Conservation (phyloP, 2,329 filamentous ascomycete species). For the Plenodomus lindquistii region DNA sequence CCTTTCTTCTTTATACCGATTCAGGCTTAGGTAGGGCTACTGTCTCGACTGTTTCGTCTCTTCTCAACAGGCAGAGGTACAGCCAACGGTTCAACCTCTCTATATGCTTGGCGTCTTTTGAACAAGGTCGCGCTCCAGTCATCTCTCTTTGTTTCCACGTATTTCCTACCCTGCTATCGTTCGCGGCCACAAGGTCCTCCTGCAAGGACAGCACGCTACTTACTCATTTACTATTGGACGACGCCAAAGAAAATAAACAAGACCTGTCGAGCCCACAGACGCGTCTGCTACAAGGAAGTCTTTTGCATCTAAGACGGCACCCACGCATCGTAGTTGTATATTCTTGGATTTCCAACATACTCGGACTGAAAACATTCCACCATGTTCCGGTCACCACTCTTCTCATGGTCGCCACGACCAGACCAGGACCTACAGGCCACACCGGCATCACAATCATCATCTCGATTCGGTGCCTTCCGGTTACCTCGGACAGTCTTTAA, state of each 20-base stretch:
- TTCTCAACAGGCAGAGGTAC: constrained; percentile 10
- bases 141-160: constrained; percentile 22
- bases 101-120: constrained; percentile 35
- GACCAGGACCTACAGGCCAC: constrained; percentile 31
- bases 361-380: constrained; percentile 14
- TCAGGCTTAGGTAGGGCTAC: background rate
- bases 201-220: constrained; percentile 28
- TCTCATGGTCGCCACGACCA: constrained; percentile 38
- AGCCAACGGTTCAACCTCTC: constrained; percentile 27
- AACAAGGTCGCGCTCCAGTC: constrained; percentile 40
- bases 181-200: constrained; percentile 22
- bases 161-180: constrained; percentile 13
- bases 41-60: constrained; percentile 16
- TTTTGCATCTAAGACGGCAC: constrained; percentile 18
- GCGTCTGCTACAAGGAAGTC: constrained; percentile 35
- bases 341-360: constrained; percentile 12
- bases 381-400: constrained; percentile 41
- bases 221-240: constrained; percentile 29
- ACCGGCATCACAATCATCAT: constrained; percentile 20
- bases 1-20: background rate
- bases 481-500: constrained; percentile 36
- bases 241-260: constrained; percentile 20
- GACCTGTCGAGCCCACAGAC: constrained; percentile 23
- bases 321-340: constrained; percentile 9
- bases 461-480: constrained; percentile 24